These are phyloP conservation scores for Mimosa bimucronata DNA, from an alignment of 306 rosid genomes.

Conservation along the genomic window DNA sequence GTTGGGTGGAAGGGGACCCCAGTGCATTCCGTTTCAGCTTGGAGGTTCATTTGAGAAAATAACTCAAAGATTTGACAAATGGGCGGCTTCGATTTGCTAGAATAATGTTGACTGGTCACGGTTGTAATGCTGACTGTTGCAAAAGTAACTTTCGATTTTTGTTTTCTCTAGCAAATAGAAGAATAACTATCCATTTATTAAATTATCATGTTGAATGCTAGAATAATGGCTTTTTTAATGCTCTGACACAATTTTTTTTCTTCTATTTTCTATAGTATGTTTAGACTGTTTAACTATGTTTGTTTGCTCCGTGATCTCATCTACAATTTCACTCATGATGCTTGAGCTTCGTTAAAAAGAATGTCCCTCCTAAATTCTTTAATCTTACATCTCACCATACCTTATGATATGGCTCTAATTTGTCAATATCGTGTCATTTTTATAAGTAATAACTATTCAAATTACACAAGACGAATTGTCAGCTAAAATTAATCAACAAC, in stretches of 20 bases:
- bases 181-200: not conserved
- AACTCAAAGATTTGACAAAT: not conserved
- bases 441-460: no score
- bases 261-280: slow-evolving; percentile 49
- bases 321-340: slow-evolving; percentile 49
- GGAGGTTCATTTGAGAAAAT: slow-evolving; percentile 58
- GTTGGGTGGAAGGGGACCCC: slow-evolving; percentile 88
- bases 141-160: no score
- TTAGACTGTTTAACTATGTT: slow-evolving; percentile 70
- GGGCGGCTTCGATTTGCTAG: slow-evolving; percentile 1
- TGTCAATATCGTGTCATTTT: no score
- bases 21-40: slow-evolving; percentile 69
- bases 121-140: not conserved
- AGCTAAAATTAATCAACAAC: no score
- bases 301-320: slow-evolving; percentile 41
- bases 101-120: no score
- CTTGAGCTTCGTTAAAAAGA: no score
- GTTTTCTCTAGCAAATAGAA: not conserved
- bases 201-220: not conserved
- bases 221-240: not conserved
- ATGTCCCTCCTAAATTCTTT: slow-evolving; percentile 65
- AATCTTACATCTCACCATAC: not conserved
- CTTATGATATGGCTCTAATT: not conserved
- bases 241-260: no score
- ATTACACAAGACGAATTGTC: no score